These are phyloP conservation scores for Naganishia sp. DNA, from an alignment of 1,284 basidiomycete genomes.

Conservation along the genomic window DNA sequence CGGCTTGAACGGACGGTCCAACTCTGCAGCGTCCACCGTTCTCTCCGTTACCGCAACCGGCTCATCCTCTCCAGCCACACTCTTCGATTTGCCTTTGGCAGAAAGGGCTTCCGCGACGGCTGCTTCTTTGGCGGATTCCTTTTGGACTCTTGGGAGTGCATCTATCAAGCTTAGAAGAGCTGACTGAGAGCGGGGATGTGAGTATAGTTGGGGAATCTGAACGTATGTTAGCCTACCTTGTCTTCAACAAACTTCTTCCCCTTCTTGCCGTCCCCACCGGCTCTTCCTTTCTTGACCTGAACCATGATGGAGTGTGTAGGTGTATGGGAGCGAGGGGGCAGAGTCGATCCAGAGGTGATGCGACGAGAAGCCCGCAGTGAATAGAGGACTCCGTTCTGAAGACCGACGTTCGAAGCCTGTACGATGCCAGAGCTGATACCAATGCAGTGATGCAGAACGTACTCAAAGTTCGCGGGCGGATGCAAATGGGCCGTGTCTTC, in stretches of 20 bases:
- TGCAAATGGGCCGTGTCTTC: too few relatives aligned
- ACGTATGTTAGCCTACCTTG: constrained; percentile 40
- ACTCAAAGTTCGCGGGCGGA: too few relatives aligned
- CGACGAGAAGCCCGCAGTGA: too few relatives aligned
- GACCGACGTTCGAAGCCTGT: too few relatives aligned
- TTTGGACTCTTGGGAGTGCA: constrained; percentile 14
- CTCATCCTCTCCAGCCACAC: constrained; percentile 8
- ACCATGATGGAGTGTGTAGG: background rate
- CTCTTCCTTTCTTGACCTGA: constrained; percentile 35
- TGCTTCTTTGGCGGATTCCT: constrained; percentile 14
- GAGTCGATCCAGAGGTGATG: too few relatives aligned
- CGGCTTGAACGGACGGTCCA: background rate
- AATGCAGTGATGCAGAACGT: too few relatives aligned
- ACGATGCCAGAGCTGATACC: too few relatives aligned
- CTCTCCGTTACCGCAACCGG: background rate
- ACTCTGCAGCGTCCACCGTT: background rate
- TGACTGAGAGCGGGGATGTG: background rate
- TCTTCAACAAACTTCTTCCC: constrained; percentile 52
- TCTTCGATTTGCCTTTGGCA: constrained; percentile 23
- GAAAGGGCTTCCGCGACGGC: constrained; percentile 2
- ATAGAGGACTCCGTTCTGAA: too few relatives aligned
- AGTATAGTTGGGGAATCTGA: background rate
- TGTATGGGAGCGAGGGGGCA: too few relatives aligned
- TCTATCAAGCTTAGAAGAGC: constrained; percentile 22
- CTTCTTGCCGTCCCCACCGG: constrained; percentile 48